A percentile compares a stretch with the other conserved stretches of the same genome.
These are phyloP conservation scores for Aeschynomene evenia DNA, from an alignment of 306 rosid species.

Conservation along the genomic window DNA sequence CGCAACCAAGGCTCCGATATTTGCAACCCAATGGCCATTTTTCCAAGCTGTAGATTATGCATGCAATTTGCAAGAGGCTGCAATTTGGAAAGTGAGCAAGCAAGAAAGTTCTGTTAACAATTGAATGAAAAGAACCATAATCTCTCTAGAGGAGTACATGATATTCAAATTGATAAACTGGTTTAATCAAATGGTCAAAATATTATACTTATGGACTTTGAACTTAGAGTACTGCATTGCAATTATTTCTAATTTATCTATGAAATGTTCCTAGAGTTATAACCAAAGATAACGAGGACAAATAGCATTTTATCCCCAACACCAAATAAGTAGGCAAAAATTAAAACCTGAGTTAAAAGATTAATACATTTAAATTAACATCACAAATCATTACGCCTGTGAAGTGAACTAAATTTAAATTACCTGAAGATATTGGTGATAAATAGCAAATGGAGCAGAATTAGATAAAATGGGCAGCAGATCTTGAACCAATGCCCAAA, in stretches of 20 bases:
- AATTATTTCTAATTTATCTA: background rate
- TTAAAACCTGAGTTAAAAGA: too few relatives aligned
- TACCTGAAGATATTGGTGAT: conserved; percentile 96
- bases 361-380: background rate
- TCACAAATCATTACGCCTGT: background rate
- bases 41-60: conserved; percentile 79
- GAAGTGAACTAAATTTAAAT: conserved; percentile 20
- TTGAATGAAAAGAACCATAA: background rate
- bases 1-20: conserved; percentile 99
- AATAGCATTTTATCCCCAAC: background rate
- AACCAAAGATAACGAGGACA: background rate
- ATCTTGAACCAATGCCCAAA: conserved; percentile 64
- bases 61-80: conserved; percentile 96
- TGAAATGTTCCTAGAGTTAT: conserved; percentile 12
- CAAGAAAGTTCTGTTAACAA: background rate
- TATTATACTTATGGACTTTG: background rate
- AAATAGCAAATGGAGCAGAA: conserved; percentile 94
- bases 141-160: too few relatives aligned
- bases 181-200: background rate
- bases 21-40: conserved; percentile 92
- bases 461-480: conserved; percentile 71
- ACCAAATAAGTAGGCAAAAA: background rate
- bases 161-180: too few relatives aligned
- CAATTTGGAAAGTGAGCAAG: conserved; percentile 22
- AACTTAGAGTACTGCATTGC: background rate